Conservation (phyloP, 2,329 filamentous ascomycete genomes). For the Cladosporium sphaerospermum region DNA sequence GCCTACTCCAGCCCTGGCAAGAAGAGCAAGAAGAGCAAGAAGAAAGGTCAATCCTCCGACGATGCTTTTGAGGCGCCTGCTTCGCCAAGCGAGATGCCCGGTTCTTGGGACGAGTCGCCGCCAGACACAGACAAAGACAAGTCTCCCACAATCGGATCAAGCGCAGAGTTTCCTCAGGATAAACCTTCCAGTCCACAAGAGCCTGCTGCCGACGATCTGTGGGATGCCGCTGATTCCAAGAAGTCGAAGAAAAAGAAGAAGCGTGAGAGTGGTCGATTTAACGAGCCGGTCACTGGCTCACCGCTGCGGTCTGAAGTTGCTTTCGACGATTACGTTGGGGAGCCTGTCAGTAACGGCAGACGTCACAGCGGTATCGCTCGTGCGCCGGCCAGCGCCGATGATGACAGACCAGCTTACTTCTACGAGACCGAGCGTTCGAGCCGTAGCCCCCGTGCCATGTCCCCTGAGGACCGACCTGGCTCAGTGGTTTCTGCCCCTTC, state of each 20-base stretch:
- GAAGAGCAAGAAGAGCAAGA: slow-evolving; percentile 34
- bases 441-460: slow-evolving; percentile 14
- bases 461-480: slow-evolving; percentile 13
- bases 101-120: slow-evolving; percentile 21
- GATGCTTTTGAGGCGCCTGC: neutral
- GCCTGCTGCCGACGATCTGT: neutral
- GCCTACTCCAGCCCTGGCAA: slow-evolving; percentile 18
- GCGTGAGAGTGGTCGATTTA: slow-evolving; percentile 37
- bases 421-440: neutral
- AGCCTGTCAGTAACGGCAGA: neutral
- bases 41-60: slow-evolving; percentile 26
- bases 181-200: neutral
- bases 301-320: slow-evolving; percentile 41
- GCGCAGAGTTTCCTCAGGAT: neutral
- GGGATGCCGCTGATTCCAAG: slow-evolving; percentile 13
- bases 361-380: neutral
- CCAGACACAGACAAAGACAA: slow-evolving; percentile 3
- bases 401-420: neutral
- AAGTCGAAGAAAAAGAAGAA: slow-evolving; percentile 43
- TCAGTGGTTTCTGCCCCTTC: slow-evolving; percentile 22
- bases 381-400: slow-evolving; percentile 4
- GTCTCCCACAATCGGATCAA: neutral
- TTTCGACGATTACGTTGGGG: slow-evolving; percentile 28
- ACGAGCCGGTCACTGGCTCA: slow-evolving; percentile 36
- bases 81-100: slow-evolving; percentile 20